phyloP scores from a whole-genome alignment of 1,284 basidiomycete species.

The Trichosporon sp. region DNA sequence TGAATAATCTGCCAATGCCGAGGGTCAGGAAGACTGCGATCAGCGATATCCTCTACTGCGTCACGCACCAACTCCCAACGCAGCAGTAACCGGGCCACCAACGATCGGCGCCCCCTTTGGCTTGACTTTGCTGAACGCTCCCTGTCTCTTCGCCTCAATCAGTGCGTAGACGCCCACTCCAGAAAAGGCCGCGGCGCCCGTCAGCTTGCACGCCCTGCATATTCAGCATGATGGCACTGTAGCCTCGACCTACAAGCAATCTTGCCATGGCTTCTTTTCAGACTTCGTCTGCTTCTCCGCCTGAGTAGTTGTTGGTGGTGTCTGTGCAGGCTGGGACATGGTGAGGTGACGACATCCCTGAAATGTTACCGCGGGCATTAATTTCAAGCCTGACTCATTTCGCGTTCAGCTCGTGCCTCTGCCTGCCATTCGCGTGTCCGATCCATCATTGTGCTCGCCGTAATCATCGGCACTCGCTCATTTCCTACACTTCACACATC shows the following conservation, averaged over 20 bases:
- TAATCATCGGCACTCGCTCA: too few relatives aligned
- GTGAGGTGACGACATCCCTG: background rate
- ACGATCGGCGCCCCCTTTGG: constrained; percentile 32
- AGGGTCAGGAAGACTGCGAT: background rate
- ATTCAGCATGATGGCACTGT: background rate
- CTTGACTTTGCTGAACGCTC: constrained; percentile 33
- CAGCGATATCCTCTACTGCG: background rate
- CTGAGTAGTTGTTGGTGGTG: background rate
- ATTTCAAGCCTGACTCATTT: background rate
- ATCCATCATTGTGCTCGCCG: too few relatives aligned
- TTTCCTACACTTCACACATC: too few relatives aligned
- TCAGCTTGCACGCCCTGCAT: constrained; percentile 40
- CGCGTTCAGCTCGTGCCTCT: background rate
- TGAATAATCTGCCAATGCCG: background rate
- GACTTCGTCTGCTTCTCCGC: background rate
- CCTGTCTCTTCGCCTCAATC: constrained; percentile 32
- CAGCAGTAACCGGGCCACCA: constrained; percentile 30
- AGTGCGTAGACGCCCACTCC: constrained; percentile 44
- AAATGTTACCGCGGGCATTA: background rate
- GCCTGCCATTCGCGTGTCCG: background rate
- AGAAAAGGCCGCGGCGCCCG: constrained; percentile 36
- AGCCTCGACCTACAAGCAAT: background rate
- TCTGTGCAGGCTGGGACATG: background rate
- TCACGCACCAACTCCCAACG: constrained; percentile 38
- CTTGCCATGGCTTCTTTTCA: background rate